Evolutionary conservation across 2,329 filamentous ascomycete genomes (phyloP), one percentile per base, ranked within the genome.

Genomic region (Pyricularia grisea): DNA sequence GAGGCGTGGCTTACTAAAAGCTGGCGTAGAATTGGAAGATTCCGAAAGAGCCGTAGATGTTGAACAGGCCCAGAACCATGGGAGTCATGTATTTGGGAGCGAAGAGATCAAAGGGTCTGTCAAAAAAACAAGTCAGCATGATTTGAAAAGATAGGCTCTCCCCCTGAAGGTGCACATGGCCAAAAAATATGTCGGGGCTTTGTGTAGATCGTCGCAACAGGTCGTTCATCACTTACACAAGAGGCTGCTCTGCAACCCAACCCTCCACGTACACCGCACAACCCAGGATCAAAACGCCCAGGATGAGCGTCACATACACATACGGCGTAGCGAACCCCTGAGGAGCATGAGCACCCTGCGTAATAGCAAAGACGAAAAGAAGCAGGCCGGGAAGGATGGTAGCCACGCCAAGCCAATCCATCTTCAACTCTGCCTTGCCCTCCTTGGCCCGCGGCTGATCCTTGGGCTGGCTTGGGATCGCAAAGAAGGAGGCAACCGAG

Each of bases 321-420:
- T 93, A 92, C 0, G 90, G 89, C 0, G 89, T 92, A n/a, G 78
- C 81, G 91, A 92, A 94, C 1, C 89, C 87, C 2, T 87, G 76
- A 0, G 88, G 85, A 0, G 90, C 90, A 75, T 92, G 87, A 0
- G 88, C 85, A 9, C 88, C 89, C 66, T 92, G 89, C 0, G 91
- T 93, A 67, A 95, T 85, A 0, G 91, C 90, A 73, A 89, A 94
- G 0, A 93, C 89, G 71, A 92, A 81, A 30, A 95, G 82, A 1
- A 91, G 82, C 14, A 93, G 77, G 0, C 89, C 91, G 0, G 84
- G 82, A 0, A 92, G 83, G 20, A 90, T 88, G 17, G 89, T 84
- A 2, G 77, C 74, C 1, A 85, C 79, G 0, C 91, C 91, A 69
- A 82, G 79, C 85, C 88, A 93, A 75, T 94, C 91, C 90, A 93